A percentile compares a stretch with the other conserved stretches of the same genome.
phyloP scores from a whole-genome alignment of 768 basidiomycete genomes.

The Multifurca ochricompacta region DNA sequence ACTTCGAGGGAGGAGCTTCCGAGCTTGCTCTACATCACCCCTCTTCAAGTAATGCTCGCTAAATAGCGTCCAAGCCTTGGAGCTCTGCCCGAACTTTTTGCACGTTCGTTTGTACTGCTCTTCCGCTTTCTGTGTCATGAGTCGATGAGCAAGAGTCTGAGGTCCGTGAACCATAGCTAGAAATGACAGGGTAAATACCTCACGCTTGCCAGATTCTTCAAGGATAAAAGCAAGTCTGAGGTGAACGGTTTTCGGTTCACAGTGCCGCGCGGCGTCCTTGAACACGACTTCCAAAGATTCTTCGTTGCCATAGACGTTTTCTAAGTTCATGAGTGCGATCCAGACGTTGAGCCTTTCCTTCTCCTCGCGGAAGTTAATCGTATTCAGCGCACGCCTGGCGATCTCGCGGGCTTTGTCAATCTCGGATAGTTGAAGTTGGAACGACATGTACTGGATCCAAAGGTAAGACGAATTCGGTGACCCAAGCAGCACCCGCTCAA shows the following conservation, averaged over 20 bases:
- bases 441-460: constrained; percentile 99
- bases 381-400: constrained; percentile 72
- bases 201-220: constrained; percentile 71
- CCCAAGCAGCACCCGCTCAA: constrained; percentile 85
- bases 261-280: constrained; percentile 82
- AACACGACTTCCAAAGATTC: constrained; percentile 73
- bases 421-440: constrained; percentile 95
- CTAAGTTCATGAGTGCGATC: constrained; percentile 93
- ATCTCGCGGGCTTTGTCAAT: constrained; percentile 90
- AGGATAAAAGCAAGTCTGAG: constrained; percentile 79
- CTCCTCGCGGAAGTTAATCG: constrained; percentile 94
- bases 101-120: constrained; percentile 80
- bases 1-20: constrained; percentile 79
- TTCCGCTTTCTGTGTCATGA: constrained; percentile 69
- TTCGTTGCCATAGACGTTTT: constrained; percentile 86
- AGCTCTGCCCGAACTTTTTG: constrained; percentile 92
- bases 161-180: too few relatives aligned
- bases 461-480: constrained; percentile 96
- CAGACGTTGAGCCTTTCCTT: constrained; percentile 94
- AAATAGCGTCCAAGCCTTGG: constrained; percentile 89
- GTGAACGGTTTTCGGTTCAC: constrained; percentile 89
- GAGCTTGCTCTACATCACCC: constrained; percentile 68
- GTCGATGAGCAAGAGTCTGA: neutral
- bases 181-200: too few relatives aligned
- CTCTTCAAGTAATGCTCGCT: constrained; percentile 74